Evolutionary conservation across 176 grass and related monocot species (phyloP), one percentile per base, ranked within the genome.

Genomic region (Saccharum spontaneum): DNA sequence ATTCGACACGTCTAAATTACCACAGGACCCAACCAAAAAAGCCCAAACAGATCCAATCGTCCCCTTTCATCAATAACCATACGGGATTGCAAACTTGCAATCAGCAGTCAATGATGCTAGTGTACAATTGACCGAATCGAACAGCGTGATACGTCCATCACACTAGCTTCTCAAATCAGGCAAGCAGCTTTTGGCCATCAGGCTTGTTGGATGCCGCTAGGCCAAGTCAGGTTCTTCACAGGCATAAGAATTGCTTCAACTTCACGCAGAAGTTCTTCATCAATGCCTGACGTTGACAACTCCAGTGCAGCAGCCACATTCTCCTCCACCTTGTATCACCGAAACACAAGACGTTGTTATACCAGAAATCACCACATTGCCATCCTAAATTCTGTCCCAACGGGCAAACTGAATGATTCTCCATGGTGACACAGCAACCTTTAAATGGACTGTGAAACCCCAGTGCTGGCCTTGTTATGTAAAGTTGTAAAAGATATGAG

Each of bases 161-260:
- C 6, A 50, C 20, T 36, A 28, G 50, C 34, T 60, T 67, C 59
- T 67, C 59, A 3, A 67, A 23, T 13, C 0, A 36, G 12, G 1
- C 8, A 71, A 45, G 30, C 50, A 55, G 24, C 20, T 72, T 48
- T 22, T 10, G 40, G 39, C 73, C 34, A 71, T 94, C 79, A 91
- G 1, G 65, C 84, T 73, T 92, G 84, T 83, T 90, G 23, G 75
- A 98, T 89, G 33, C 97, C 97, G 76, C 93, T 98, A 13, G 89
- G 71, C 97, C 97, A 98, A 0, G 91, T 98, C 74, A 94, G 69
- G 71, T 94, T 95, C 79, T 98, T 98, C 46, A 95, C 93, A 38
- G 91, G 91, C 71, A 87, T 55, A n/a, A 95, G 52, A 69, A 95
- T 90, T 77, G 75, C 88, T 90, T 94, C 88, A 12, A 98, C 84